Evolutionary conservation across 2,329 filamentous ascomycete species (phyloP).

Genomic region (Neocatenulostroma microsporum): DNA sequence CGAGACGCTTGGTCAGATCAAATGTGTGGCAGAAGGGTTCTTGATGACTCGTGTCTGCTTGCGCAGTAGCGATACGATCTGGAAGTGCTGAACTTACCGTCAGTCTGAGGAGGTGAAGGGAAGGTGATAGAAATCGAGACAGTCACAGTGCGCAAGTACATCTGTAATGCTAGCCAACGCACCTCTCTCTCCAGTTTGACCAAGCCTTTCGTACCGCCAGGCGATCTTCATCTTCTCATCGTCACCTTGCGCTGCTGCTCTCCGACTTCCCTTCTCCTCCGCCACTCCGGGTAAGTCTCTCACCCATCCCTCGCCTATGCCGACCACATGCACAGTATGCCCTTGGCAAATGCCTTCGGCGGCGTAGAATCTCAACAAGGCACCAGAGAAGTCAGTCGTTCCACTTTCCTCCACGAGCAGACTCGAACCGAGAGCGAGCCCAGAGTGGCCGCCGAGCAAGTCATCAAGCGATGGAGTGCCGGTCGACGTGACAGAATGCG

Average conservation of each 20-base stretch:
- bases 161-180: conserved; percentile 27
- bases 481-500: conserved; percentile 81
- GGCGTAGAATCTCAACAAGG: conserved; percentile 78
- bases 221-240: conserved; percentile 94
- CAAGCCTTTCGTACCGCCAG: conserved; percentile 87
- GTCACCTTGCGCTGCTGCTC: conserved; percentile 30
- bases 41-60: conserved; percentile 7
- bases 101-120: conserved; percentile 3
- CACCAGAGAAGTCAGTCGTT: conserved; percentile 86
- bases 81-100: conserved; percentile 24
- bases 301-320: conserved; percentile 70
- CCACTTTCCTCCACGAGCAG: conserved; percentile 80
- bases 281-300: conserved; percentile 70
- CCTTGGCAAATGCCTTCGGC: conserved; percentile 89
- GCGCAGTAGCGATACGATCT: conserved; percentile 15
- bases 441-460: conserved; percentile 77
- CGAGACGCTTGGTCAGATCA: conserved; percentile 45
- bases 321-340: conserved; percentile 79
- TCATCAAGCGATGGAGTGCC: conserved; percentile 79
- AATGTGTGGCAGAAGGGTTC: conserved; percentile 45
- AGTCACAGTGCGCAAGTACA: background rate
- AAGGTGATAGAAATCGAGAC: background rate
- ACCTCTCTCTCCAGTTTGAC: conserved; percentile 63
- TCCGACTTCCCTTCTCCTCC: conserved; percentile 33
- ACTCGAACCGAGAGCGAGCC: conserved; percentile 71